phyloP scores from a whole-genome alignment of 352 stramenopile genomes.

The Globisporangium spinosum region DNA sequence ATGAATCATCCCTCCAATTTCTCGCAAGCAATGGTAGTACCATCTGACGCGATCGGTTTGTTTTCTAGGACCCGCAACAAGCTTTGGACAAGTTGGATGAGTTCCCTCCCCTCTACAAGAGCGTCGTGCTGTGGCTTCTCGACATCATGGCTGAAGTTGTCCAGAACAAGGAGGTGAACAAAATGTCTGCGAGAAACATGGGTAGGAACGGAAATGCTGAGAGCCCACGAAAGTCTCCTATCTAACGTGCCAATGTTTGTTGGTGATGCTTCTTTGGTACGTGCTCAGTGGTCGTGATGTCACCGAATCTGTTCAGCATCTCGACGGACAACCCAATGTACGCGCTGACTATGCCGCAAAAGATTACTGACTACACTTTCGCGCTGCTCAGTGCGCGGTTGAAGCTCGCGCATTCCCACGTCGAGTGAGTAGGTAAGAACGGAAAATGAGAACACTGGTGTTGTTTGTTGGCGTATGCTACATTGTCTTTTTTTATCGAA shows the following conservation, averaged over 20 bases:
- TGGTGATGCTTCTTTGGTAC: not conserved
- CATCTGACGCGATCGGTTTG: not conserved
- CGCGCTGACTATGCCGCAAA: slow-evolving; percentile 65
- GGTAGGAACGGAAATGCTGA: slow-evolving; percentile 23
- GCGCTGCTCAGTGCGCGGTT: slow-evolving; percentile 43
- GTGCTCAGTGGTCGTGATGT: slow-evolving; percentile 69
- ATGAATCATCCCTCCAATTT: not conserved
- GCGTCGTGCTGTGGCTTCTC: slow-evolving; percentile 65
- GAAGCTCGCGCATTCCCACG: slow-evolving; percentile 10
- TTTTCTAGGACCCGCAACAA: slow-evolving; percentile 30
- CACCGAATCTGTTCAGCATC: slow-evolving; percentile 73
- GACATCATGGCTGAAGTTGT: slow-evolving; percentile 69
- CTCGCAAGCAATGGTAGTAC: not conserved
- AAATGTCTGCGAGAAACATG: slow-evolving; percentile 81
- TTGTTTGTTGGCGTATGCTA: slow-evolving; percentile 20
- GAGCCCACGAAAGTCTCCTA: not conserved
- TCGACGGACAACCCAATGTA: slow-evolving; percentile 64
- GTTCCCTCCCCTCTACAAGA: slow-evolving; percentile 37
- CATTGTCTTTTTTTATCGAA: slow-evolving; percentile 9
- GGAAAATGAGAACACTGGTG: not conserved
- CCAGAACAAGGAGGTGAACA: slow-evolving; percentile 55
- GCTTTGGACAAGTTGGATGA: slow-evolving; percentile 33
- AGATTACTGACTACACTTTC: slow-evolving; percentile 65
- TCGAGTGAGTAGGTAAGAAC: slow-evolving; percentile 2
- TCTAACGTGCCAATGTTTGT: not conserved